Evolutionary conservation across 768 basidiomycete species (phyloP).

Genomic region (Mycena latifolia): DNA sequence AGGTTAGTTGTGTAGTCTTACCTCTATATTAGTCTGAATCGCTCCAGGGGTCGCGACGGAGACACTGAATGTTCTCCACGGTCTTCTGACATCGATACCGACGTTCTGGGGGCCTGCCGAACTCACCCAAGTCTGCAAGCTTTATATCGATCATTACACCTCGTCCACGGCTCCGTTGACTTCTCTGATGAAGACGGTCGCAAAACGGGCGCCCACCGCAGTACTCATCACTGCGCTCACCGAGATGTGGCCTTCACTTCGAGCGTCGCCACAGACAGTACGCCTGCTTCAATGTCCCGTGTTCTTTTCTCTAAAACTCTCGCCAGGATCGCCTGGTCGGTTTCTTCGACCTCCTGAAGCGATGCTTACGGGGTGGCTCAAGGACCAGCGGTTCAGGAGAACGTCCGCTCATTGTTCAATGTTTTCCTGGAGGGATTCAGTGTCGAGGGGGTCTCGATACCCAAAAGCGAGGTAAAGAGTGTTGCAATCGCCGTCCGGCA

Average conservation of each 20-base stretch:
- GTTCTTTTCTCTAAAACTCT: slow-evolving; percentile 10
- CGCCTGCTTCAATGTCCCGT: slow-evolving; percentile 3
- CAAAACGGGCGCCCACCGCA: slow-evolving; percentile 79
- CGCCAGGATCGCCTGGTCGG: slow-evolving; percentile 49
- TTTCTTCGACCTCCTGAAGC: slow-evolving; percentile 79
- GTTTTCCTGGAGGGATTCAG: slow-evolving; percentile 87
- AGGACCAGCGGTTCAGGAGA: slow-evolving; percentile 73
- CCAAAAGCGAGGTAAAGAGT: slow-evolving; percentile 44
- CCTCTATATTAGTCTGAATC: slow-evolving; percentile 11
- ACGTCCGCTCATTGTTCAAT: slow-evolving; percentile 77
- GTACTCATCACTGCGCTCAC: slow-evolving; percentile 75
- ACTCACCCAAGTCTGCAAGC: slow-evolving; percentile 64
- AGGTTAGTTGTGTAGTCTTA: slow-evolving; percentile 42
- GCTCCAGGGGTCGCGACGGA: slow-evolving; percentile 47
- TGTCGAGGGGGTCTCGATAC: slow-evolving; percentile 50
- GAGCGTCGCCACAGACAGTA: slow-evolving; percentile 53
- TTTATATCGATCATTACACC: slow-evolving; percentile 64
- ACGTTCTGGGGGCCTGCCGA: slow-evolving; percentile 83
- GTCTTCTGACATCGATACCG: slow-evolving; percentile 81
- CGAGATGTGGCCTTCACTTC: slow-evolving; percentile 63
- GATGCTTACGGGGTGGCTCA: slow-evolving; percentile 72
- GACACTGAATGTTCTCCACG: slow-evolving; percentile 66
- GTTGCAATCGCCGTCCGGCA: not conserved
- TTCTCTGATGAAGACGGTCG: slow-evolving; percentile 69
- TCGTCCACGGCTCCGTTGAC: slow-evolving; percentile 54